Conservation (phyloP, 371 early-diverging fungal genomes). For the Actinomucor elegans region DNA sequence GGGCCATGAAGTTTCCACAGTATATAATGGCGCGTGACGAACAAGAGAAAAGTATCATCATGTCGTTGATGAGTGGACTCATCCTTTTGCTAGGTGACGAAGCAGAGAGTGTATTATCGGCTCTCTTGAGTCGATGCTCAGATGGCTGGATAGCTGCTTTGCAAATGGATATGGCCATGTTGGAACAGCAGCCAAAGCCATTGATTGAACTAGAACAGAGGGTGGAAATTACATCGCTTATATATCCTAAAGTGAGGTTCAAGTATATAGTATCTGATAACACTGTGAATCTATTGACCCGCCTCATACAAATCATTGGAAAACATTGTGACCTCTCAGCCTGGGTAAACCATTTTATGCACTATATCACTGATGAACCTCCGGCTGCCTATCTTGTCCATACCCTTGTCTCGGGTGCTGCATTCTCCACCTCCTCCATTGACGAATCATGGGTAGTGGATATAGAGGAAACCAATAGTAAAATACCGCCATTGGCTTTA, state of each 20-base stretch:
- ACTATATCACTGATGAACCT: conserved; percentile 40
- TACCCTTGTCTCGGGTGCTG: conserved; percentile 47
- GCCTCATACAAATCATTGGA: conserved; percentile 51
- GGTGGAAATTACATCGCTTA: conserved; percentile 4
- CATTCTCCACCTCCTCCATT: no score
- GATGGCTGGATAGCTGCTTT: conserved; percentile 48
- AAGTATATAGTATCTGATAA: conserved; percentile 40
- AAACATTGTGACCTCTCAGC: conserved; percentile 36
- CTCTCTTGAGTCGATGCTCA: conserved; percentile 26
- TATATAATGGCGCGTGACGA: conserved; percentile 48
- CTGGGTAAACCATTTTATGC: conserved; percentile 50
- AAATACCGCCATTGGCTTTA: no score
- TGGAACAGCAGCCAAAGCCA: conserved; percentile 17
- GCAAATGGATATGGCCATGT: conserved; percentile 41
- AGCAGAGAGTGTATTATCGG: conserved; percentile 35
- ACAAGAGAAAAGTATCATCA: conserved; percentile 35
- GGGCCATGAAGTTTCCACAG: conserved; percentile 43
- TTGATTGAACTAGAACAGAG: conserved; percentile 25
- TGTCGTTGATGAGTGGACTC: conserved; percentile 45
- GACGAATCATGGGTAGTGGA: no score
- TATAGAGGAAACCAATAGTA: no score
- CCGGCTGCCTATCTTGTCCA: conserved; percentile 51
- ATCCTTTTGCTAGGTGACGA: conserved; percentile 37
- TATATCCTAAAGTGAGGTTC: conserved; percentile 50
- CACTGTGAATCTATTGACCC: conserved; percentile 22